A percentile compares a stretch with the other conserved stretches of the same genome.
Evolutionary conservation across 2,329 filamentous ascomycete species (phyloP).

Genomic region (Talaromyces amestolkiae): DNA sequence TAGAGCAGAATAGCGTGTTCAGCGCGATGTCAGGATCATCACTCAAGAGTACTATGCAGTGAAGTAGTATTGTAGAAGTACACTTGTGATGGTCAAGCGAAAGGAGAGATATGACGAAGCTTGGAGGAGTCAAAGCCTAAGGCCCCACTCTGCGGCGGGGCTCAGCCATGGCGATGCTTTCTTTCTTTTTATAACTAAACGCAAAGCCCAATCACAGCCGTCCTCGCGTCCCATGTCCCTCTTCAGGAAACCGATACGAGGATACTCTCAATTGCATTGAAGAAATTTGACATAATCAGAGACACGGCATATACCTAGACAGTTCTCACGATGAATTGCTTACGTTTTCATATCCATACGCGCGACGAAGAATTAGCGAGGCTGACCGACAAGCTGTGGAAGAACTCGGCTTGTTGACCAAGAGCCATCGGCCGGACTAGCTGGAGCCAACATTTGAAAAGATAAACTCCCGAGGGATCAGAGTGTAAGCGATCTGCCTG

Average conservation of each 20-base stretch:
- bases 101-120: not conserved
- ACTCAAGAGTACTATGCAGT: not conserved
- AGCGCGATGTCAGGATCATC: not conserved
- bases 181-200: not conserved
- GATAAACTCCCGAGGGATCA: not conserved
- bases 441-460: not conserved
- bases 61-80: not conserved
- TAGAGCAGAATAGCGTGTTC: not conserved
- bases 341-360: not conserved
- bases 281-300: not conserved
- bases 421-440: not conserved
- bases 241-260: not conserved
- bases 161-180: conserved; percentile 2
- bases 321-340: no score
- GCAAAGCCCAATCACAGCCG: not conserved
- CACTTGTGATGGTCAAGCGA: not conserved
- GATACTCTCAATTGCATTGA: not conserved
- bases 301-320: not conserved
- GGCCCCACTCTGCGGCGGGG: conserved; percentile 2
- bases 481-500: not conserved
- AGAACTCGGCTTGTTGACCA: not conserved
- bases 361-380: not conserved
- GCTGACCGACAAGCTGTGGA: not conserved
- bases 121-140: conserved; percentile 4
- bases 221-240: not conserved